These are phyloP conservation scores for Angomonas deanei DNA, from an alignment of 208 protist species.

Conservation along the genomic window DNA sequence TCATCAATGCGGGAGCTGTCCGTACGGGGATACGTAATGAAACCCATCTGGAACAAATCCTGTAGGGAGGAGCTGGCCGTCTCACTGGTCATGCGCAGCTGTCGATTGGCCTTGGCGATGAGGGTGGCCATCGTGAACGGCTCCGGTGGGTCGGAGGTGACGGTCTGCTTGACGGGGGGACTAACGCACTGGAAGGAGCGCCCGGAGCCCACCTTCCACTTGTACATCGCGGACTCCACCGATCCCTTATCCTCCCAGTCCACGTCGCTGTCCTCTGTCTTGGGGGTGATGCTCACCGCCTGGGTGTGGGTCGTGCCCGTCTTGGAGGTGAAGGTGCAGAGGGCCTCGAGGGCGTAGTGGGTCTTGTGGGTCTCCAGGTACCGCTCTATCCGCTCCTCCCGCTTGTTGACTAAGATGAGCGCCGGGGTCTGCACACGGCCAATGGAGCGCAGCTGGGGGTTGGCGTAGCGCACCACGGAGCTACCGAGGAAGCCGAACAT, in stretches of 20 bases:
- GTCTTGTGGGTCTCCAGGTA: conserved; percentile 60
- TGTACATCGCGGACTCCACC: conserved; percentile 14
- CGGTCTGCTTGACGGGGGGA: conserved; percentile 26
- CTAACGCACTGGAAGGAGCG: conserved; percentile 19
- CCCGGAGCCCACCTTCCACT: conserved; percentile 28
- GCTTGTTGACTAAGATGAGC: conserved; percentile 79
- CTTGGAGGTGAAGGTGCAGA: conserved; percentile 52
- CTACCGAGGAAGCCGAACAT: conserved; percentile 91
- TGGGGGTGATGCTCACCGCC: conserved; percentile 36
- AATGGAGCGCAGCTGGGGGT: conserved; percentile 86
- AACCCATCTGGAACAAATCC: conserved; percentile 86
- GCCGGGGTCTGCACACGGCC: conserved; percentile 89
- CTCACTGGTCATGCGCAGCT: conserved; percentile 77
- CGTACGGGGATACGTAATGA: conserved; percentile 89
- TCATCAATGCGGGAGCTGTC: conserved; percentile 88
- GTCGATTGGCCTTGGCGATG: conserved; percentile 80
- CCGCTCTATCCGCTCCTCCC: conserved; percentile 57
- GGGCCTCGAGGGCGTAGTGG: conserved; percentile 40
- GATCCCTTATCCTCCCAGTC: conserved; percentile 29
- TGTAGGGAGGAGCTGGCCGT: conserved; percentile 71
- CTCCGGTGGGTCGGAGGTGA: conserved; percentile 40
- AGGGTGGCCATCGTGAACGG: conserved; percentile 89
- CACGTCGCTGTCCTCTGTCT: conserved; percentile 4
- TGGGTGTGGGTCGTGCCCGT: conserved; percentile 44
- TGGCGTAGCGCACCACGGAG: conserved; percentile 80